Base-by-base conservation (phyloP, 2,329 filamentous ascomycete genomes). In the Diaporthe humulicola region DNA sequence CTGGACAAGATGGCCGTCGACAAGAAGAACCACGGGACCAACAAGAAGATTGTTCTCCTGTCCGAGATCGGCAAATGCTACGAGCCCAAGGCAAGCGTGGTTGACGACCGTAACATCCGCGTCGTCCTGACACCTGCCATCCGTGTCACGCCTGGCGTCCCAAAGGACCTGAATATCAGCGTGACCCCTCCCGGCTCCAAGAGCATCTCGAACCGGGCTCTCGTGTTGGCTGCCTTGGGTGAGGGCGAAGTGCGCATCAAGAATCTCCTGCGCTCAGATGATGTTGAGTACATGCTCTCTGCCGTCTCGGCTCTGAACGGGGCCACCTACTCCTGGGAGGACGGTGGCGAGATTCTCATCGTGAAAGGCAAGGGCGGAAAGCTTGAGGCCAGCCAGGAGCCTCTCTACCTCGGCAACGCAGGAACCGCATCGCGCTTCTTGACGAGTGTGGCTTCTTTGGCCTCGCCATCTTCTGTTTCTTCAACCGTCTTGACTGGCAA, bases 1-100 rank as follows among this genome's bases (percentile, higher is more conserved):
- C 89, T 99, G 73, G 90, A 93, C 78, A 98, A 98, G 82, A 99
- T 99, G 97, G 95, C 94, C 0, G 93, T 99, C 12, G 97, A 99
- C 85, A 99, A 99, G 90, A 99, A 99, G 88, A 99, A 99, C 78
- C 94, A 98, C 58, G 97, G 97, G 2, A 91, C 91, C 75, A 95
- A 96, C 84, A 99, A 99, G 88, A 98, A 98, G 85, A 94, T 99
- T 77, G 96, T 98, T 9, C 90, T 99, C 10, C 88, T 99, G 15
- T 96, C 95, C 0, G 94, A 94, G 17, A 98, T 99, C 81, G 97
- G 97, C 74, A 91, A 93, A 80, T 97, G 95, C 0, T 86, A 96
- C 81, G 97, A 99, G 85, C 93, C 92, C 72, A 94, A 93, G 83
- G 97, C 97, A 38, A 98, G 93, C 79, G 92, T 95, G 14, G 96